phyloP scores from a whole-genome alignment of 2,329 filamentous ascomycete genomes.

The Diaporthe velutina region DNA sequence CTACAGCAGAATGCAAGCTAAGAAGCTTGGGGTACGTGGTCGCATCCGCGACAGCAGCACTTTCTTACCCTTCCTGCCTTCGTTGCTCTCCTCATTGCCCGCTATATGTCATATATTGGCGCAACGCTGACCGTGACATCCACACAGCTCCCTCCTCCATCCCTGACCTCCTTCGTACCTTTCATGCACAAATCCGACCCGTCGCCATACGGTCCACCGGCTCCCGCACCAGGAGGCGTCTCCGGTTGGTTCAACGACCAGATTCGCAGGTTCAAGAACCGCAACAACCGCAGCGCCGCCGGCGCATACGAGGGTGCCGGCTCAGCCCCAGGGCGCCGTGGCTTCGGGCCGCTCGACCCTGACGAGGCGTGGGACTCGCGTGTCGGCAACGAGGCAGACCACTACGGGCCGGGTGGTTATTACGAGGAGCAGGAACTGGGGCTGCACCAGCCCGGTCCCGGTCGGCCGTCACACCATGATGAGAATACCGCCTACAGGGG shows the following conservation, averaged over 20 bases:
- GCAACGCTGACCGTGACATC: conserved; percentile 26
- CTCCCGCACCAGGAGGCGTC: conserved; percentile 72
- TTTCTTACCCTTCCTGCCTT: conserved; percentile 15
- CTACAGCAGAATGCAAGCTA: conserved; percentile 79
- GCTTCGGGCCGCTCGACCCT: conserved; percentile 79
- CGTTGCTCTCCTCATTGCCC: too few species aligned
- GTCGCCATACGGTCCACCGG: conserved; percentile 61
- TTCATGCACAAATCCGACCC: conserved; percentile 67
- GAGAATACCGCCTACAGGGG: conserved; percentile 51
- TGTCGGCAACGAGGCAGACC: conserved; percentile 80
- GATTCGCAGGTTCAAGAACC: conserved; percentile 72
- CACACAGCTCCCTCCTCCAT: conserved; percentile 75
- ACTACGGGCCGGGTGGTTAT: conserved; percentile 71
- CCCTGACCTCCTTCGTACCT: conserved; percentile 77
- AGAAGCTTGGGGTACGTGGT: conserved; percentile 75
- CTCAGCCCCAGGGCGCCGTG: conserved; percentile 59
- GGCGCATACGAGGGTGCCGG: conserved; percentile 76
- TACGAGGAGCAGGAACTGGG: conserved; percentile 85
- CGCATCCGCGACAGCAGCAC: conserved; percentile 21
- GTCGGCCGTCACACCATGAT: conserved; percentile 55
- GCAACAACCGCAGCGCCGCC: conserved; percentile 73
- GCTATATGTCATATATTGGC: not conserved
- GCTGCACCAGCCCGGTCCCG: conserved; percentile 71
- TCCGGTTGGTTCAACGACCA: conserved; percentile 80
- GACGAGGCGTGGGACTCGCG: conserved; percentile 89